A percentile compares a stretch with the other conserved stretches of the same genome.
These are phyloP conservation scores for Aspergillus avenaceus DNA, from an alignment of 495 filamentous ascomycete genomes.

Conservation along the genomic window DNA sequence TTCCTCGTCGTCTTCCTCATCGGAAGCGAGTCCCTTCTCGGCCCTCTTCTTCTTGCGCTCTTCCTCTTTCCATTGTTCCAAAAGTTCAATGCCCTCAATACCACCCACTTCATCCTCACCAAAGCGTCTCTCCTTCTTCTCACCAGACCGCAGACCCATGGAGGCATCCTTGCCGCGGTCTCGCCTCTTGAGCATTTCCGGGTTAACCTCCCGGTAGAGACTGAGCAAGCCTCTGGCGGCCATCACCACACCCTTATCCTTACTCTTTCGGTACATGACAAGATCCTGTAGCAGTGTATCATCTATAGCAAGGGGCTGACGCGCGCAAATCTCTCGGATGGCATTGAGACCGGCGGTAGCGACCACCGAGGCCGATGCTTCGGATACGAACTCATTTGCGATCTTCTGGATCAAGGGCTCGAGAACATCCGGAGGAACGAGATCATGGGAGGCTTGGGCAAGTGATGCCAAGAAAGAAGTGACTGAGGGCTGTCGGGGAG, in stretches of 20 bases:
- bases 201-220: slow-evolving; percentile 84
- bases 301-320: slow-evolving; percentile 93
- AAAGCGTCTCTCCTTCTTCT: slow-evolving; percentile 66
- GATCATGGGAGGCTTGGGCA: slow-evolving; percentile 84
- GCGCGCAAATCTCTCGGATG: slow-evolving; percentile 87
- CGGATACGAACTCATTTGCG: slow-evolving; percentile 95
- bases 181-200: slow-evolving; percentile 83
- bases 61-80: slow-evolving; percentile 92
- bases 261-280: slow-evolving; percentile 92
- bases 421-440: slow-evolving; percentile 89
- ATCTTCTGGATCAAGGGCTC: slow-evolving; percentile 94
- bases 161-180: slow-evolving; percentile 92
- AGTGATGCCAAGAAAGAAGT: slow-evolving; percentile 92
- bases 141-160: slow-evolving; percentile 69
- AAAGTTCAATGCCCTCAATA: slow-evolving; percentile 88
- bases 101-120: slow-evolving; percentile 72
- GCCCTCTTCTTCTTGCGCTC: slow-evolving; percentile 67
- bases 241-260: slow-evolving; percentile 98
- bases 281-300: slow-evolving; percentile 94
- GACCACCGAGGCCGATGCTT: slow-evolving; percentile 86
- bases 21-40: slow-evolving; percentile 59
- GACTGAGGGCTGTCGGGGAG: slow-evolving; percentile 85
- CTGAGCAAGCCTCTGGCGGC: slow-evolving; percentile 86
- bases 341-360: slow-evolving; percentile 90
- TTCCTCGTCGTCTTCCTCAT: slow-evolving; percentile 51